These are phyloP conservation scores for Phytophthora aleatoria DNA, from an alignment of 352 stramenopile genomes.

Conservation along the genomic window DNA sequence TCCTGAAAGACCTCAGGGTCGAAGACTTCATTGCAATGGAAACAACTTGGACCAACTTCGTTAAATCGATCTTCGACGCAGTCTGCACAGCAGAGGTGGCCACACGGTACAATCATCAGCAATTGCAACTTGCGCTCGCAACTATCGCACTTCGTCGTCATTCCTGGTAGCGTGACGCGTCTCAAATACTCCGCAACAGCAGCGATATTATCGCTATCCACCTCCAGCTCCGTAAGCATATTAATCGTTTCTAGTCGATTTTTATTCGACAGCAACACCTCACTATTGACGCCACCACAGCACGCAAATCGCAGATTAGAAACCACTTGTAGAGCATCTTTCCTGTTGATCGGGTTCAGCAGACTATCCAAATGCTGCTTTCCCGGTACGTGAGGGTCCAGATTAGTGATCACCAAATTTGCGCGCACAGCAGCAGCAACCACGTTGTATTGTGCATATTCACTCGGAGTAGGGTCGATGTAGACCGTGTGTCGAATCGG, in stretches of 20 bases:
- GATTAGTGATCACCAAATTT: conserved; percentile 79
- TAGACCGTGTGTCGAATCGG: conserved; percentile 54
- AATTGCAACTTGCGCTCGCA: conserved; percentile 86
- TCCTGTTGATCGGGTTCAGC: conserved; percentile 72
- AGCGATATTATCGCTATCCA: conserved; percentile 46
- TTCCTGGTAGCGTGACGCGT: conserved; percentile 41
- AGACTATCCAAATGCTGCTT: conserved; percentile 68
- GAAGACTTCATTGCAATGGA: conserved; percentile 51
- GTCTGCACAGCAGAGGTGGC: conserved; percentile 91
- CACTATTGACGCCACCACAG: conserved; percentile 40
- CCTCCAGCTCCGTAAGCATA: conserved; percentile 33
- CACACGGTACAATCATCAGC: conserved; percentile 92
- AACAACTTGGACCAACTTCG: conserved; percentile 51
- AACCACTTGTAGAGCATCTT: conserved; percentile 58
- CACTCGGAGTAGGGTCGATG: conserved; percentile 39
- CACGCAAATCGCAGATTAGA: conserved; percentile 63
- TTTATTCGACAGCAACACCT: conserved; percentile 27
- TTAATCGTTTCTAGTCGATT: conserved; percentile 67
- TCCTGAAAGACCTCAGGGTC: conserved; percentile 91
- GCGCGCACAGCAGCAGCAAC: conserved; percentile 61
- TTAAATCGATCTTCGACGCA: conserved; percentile 84
- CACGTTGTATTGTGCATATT: conserved; percentile 78
- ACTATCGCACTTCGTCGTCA: conserved; percentile 67
- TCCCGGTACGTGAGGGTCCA: conserved; percentile 61
- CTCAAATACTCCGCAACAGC: conserved; percentile 56